Percentiles rank a stretch among this genome's conserved stretches.
phyloP scores from a whole-genome alignment of 73 alveolate genomes.

The Tetrahymena thermophila region DNA sequence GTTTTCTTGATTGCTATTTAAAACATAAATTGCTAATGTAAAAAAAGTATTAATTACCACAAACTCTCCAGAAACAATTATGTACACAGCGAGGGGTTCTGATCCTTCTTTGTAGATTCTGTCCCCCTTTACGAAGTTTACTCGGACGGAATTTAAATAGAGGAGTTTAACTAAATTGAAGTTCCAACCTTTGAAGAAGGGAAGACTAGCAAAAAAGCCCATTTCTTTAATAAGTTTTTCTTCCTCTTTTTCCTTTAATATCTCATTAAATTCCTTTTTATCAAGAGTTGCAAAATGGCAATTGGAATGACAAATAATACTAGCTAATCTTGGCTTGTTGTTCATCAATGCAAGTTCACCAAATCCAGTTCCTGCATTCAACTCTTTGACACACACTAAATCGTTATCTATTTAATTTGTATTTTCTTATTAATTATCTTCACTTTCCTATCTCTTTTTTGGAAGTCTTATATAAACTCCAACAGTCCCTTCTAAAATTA shows the following conservation, averaged over 20 bases:
- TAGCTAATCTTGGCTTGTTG: slow-evolving; percentile 40
- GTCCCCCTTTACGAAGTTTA: neutral
- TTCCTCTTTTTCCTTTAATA: neutral
- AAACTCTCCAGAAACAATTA: neutral
- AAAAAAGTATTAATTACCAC: neutral
- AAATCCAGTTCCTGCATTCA: slow-evolving; percentile 9
- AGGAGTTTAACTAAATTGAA: neutral
- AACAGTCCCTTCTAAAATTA: slow-evolving; percentile 26
- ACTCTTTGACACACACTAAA: slow-evolving; percentile 12
- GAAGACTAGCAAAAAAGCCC: neutral
- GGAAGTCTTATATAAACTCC: slow-evolving; percentile 26
- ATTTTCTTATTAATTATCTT: neutral
- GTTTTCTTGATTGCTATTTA: neutral
- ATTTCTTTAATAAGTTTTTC: neutral
- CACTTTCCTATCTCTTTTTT: slow-evolving; percentile 9
- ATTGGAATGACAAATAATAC: slow-evolving; percentile 23
- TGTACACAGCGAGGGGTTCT: neutral
- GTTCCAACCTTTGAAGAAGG: neutral
- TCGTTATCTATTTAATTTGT: neutral
- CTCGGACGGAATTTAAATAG: neutral
- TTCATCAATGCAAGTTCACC: slow-evolving; percentile 39
- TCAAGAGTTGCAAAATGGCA: neutral
- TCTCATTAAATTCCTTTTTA: neutral
- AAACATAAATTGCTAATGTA: neutral
- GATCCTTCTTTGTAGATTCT: neutral